Base-by-base conservation (phyloP, 2,329 filamentous ascomycete species). In the Myrmaecium sp. region DNA sequence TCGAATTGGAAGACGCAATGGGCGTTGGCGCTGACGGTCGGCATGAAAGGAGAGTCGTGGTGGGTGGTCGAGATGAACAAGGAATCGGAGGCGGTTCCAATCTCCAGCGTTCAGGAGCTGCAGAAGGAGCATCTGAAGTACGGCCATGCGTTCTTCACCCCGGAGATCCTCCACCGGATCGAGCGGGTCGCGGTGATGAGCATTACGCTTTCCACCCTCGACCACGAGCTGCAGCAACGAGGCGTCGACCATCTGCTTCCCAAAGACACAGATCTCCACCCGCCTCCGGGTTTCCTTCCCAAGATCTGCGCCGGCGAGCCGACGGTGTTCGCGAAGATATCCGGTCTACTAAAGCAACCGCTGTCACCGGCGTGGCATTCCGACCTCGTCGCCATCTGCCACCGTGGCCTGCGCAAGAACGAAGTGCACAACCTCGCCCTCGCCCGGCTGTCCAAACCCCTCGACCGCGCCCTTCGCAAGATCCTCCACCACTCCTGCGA, bases 1-100 rank as follows among this genome's bases (percentile, higher is more conserved):
- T 58, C 59, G 31, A 70, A 68, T n/a, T 92, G 84, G 80, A 62
- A 62, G 6, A 46, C 64, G 9, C 58, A 66, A 27, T 93, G 81
- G 79, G 69, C 74, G 34, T 55, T 91, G 20, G 72, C 74, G 36
- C 64, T 77, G 23, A 31, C 50, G 2, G 38, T 53, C 12, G 46
- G 46, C 27, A 29, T 46, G 2, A 34, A 43, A 10, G 51, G 51
- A 6, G 42, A 47, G 25, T 44, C 39, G 20, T 54, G 51, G 51
- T 53, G 49, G 49, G 38, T 49, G 9, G 30, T 48, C 7, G 39
- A 51, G 29, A 30, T 51, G 25, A 29, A 25, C 14, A 17, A 9
- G 3, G 34, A 34, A 10, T 21, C 36, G 5, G 39, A 27, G 12
- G 36, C 37, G n/a, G 31, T 29, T n/a, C 31, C 36, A n/a, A 40